Percentiles rank a stretch among this genome's conserved stretches.
Conservation (phyloP, 306 rosid genomes). For the Vicia sativa region DNA sequence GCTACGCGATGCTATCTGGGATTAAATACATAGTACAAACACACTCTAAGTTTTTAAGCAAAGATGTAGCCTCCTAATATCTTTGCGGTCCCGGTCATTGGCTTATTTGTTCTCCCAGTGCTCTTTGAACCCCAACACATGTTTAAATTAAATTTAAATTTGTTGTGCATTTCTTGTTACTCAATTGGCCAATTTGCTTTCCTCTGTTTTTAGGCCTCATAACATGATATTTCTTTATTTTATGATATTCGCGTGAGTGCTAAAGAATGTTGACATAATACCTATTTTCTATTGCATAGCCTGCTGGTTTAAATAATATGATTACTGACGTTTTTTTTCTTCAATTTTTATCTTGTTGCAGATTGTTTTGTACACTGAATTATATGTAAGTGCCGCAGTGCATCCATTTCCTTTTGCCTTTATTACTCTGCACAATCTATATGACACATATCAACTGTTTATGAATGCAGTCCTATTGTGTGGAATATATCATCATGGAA, state of each 20-base stretch:
- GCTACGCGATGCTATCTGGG: no score
- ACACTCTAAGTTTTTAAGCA: conserved; percentile 29
- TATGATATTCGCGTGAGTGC: background rate
- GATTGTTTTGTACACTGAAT: conserved; percentile 69
- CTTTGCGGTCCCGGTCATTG: no score
- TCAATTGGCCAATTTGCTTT: no score
- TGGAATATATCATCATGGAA: conserved; percentile 81
- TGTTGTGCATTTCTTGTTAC: no score
- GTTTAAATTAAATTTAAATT: no score
- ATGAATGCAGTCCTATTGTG: conserved; percentile 67
- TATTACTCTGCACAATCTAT: conserved; percentile 1
- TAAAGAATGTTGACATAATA: background rate
- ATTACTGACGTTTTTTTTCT: conserved; percentile 39
- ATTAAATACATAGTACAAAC: background rate
- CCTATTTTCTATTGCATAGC: background rate
- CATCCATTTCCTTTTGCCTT: conserved; percentile 2
- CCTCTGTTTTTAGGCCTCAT: no score
- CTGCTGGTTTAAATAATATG: background rate
- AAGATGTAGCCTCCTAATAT: no score
- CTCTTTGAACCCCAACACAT: no score
- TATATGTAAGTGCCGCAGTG: conserved; percentile 68
- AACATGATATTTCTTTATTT: background rate
- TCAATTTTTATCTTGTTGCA: conserved; percentile 47
- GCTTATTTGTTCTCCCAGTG: no score
- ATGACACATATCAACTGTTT: conserved; percentile 1